Percentiles rank a stretch among this genome's conserved stretches.
Evolutionary conservation across 495 filamentous ascomycete genomes (phyloP).

Genomic region (Polyplosphaeria fusca): DNA sequence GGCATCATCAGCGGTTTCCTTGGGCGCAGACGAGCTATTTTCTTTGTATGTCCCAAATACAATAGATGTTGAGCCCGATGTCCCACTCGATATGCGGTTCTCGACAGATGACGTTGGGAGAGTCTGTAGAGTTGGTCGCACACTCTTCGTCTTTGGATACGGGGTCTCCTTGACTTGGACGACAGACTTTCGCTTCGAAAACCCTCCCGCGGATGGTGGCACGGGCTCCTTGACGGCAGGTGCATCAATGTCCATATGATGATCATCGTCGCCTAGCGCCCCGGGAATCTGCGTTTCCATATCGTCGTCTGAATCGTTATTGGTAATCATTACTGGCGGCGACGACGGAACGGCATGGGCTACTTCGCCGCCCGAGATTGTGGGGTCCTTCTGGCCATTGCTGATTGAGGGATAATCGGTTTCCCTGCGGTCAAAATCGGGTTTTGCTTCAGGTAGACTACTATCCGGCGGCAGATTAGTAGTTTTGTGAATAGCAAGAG

Average conservation of each 20-base stretch:
- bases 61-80: conserved; percentile 11
- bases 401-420: too few species aligned
- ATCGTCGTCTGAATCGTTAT: conserved; percentile 16
- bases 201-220: neutral
- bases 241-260: neutral
- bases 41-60: conserved; percentile 11
- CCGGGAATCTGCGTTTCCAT: conserved; percentile 20
- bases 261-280: conserved; percentile 19
- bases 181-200: neutral
- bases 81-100: too few species aligned
- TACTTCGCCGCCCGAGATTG: neutral
- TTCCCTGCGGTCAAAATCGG: too few species aligned
- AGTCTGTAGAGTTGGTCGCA: too few species aligned
- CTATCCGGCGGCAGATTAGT: conserved; percentile 17
- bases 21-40: too few species aligned
- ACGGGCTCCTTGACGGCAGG: too few species aligned
- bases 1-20: too few species aligned
- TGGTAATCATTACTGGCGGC: neutral
- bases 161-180: conserved; percentile 29
- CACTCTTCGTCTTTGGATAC: conserved; percentile 9
- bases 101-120: too few species aligned
- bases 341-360: conserved; percentile 2
- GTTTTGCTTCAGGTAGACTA: conserved; percentile 4
- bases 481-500: neutral
- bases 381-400: too few species aligned